phyloP scores from a whole-genome alignment of 164 flowering plant species.

The Liriodendron chinense region DNA sequence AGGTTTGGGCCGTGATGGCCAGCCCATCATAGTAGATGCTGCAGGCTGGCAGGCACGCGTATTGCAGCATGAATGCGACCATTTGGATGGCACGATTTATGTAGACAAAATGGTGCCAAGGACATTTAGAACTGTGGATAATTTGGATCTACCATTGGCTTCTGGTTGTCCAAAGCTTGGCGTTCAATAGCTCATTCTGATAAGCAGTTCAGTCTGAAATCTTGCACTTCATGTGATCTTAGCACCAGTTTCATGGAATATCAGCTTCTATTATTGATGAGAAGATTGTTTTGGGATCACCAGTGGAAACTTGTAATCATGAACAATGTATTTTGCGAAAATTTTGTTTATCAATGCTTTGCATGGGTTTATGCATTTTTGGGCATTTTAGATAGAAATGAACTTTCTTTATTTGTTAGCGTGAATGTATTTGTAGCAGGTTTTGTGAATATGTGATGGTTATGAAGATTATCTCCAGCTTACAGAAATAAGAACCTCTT shows the following conservation, averaged over 20 bases:
- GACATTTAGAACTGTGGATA: slow-evolving; percentile 74
- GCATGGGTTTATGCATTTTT: background rate
- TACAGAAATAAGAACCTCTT: background rate
- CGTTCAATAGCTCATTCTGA: slow-evolving; percentile 20
- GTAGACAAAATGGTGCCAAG: slow-evolving; percentile 82
- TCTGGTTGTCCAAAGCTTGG: slow-evolving; percentile 73
- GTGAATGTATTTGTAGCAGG: background rate
- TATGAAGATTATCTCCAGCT: background rate
- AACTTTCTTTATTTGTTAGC: background rate
- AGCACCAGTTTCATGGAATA: background rate
- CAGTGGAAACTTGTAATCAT: background rate
- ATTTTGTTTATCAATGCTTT: background rate
- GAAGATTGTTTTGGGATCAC: background rate
- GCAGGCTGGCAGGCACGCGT: slow-evolving; percentile 96
- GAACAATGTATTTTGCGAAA: background rate
- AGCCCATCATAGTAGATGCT: slow-evolving; percentile 68
- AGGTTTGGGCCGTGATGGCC: slow-evolving; percentile 72
- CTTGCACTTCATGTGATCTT: background rate
- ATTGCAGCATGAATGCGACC: slow-evolving; percentile 92
- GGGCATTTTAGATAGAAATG: background rate
- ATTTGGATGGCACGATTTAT: slow-evolving; percentile 83
- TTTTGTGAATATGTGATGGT: background rate
- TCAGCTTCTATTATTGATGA: background rate
- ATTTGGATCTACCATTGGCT: slow-evolving; percentile 84
- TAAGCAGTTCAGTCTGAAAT: background rate